Evolutionary conservation across 2,329 filamentous ascomycete species (phyloP), one percentile per base, ranked within the genome.

Genomic region (Colletotrichum zoysiae): DNA sequence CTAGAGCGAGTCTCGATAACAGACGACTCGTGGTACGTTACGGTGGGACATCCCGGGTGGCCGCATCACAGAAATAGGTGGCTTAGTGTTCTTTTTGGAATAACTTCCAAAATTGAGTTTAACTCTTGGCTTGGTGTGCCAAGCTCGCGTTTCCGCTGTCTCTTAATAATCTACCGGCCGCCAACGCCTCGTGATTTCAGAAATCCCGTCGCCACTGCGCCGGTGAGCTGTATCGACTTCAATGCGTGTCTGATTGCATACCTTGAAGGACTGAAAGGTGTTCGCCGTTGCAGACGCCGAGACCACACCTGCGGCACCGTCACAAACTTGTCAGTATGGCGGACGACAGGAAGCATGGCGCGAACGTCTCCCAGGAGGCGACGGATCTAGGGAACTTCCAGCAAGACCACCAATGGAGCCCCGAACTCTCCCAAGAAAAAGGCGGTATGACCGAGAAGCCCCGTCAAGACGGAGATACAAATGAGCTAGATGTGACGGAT

Each of bases 331-430:
- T 23, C 40, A 40, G 11, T 35, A 30, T 53, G 51, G 30, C 20
- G 18, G 65, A 60, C 48, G 60, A 69, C 2, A 65, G 64, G 18
- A 33, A 35, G 12, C 59, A 71, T 20, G 46, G 40, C 0, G 55
- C 55, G 12, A 46, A 59, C 14, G 65, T 69, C 7, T 64, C 59
- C 2, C 63, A 74, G 30, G 56, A 66, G 12, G 66, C 60, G 20
- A 48, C 63, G 33, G 75, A 76, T 44, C 76, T 81, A 30, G 74
- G 79, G 46, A 77, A 77, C 69, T 78, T 82, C 30, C 76, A 77
- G 26, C 75, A 78, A 53, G 74, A 77, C 4, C 81, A 82, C 62
- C 77, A 79, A 70, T 81, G 78, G 76, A 80, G 81, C 33, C 78
- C 80, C 1, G 81, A 82, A 51, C 73, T 82, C 6, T 77, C 81